Percentiles rank a stretch among this genome's conserved stretches.
Evolutionary conservation across 176 grass and related monocot genomes (phyloP).

Genomic region (Eleusine indica): DNA sequence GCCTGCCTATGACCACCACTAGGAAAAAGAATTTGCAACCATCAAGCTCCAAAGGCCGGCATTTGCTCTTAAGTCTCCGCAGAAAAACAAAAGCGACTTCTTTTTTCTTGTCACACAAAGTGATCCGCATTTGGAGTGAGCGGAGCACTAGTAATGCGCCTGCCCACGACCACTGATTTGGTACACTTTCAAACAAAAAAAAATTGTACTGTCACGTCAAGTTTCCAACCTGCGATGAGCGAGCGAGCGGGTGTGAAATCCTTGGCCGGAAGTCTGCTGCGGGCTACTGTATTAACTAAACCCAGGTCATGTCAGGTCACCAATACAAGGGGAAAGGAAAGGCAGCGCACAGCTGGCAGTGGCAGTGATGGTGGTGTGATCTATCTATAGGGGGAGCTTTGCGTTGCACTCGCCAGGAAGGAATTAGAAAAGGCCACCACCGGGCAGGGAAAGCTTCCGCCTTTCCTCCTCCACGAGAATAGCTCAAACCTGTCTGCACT

Average conservation of each 20-base stretch:
- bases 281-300: background rate
- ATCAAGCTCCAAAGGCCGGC: background rate
- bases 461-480: conserved; percentile 36
- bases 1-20: background rate
- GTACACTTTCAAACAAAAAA: background rate
- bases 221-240: background rate
- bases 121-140: background rate
- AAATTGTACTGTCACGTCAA: background rate
- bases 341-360: conserved; percentile 4
- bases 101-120: background rate
- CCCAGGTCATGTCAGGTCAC: background rate
- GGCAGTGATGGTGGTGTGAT: conserved; percentile 12
- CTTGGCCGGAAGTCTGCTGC: background rate
- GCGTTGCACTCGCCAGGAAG: background rate
- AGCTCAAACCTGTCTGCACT: conserved; percentile 41
- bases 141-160: background rate
- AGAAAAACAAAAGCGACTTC: background rate
- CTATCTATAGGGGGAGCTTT: background rate
- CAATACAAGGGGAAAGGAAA: background rate
- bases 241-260: background rate
- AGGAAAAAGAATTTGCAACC: conserved; percentile 14
- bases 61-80: background rate
- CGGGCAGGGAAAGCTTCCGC: background rate
- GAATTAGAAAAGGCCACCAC: background rate
- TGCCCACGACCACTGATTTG: background rate